phyloP scores from a whole-genome alignment of 2,329 filamentous ascomycete species.

The Ophiostoma novo-ulmi region DNA sequence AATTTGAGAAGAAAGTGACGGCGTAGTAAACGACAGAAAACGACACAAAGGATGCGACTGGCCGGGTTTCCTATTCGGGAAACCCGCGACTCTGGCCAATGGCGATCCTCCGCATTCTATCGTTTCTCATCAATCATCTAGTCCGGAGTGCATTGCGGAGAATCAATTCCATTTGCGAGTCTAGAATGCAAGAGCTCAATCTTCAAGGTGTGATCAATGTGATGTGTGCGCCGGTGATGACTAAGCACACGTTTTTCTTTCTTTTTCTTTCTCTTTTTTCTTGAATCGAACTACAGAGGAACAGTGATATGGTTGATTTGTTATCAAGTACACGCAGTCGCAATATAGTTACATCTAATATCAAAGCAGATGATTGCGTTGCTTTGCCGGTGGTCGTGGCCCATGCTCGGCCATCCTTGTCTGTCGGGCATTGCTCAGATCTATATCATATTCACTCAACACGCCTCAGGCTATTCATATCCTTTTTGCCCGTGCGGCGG shows the following conservation, averaged over 20 bases:
- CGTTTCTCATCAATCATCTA: neutral
- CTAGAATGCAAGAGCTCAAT: neutral
- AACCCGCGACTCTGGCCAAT: neutral
- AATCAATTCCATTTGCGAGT: neutral
- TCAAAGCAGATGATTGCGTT: neutral
- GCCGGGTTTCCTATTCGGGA: neutral
- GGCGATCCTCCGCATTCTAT: constrained; percentile 7
- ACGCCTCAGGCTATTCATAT: neutral
- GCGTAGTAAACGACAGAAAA: neutral
- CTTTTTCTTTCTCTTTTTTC: too few species aligned
- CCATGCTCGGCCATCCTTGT: neutral
- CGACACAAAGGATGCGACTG: neutral
- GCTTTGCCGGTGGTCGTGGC: neutral
- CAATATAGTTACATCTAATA: neutral
- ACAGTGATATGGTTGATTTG: too few species aligned
- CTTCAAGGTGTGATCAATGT: too few species aligned
- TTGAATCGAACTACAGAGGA: too few species aligned
- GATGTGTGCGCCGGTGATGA: too few species aligned
- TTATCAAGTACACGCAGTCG: too few species aligned
- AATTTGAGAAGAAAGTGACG: too few species aligned
- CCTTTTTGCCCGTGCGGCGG: neutral
- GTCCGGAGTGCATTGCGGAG: constrained; percentile 4
- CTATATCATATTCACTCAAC: neutral
- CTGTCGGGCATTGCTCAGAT: neutral
- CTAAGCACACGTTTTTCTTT: too few species aligned